Percentiles rank a stretch among this genome's conserved stretches.
Evolutionary conservation across 768 basidiomycete genomes (phyloP).

Genomic region (Tricholoma bakamatsutake): DNA sequence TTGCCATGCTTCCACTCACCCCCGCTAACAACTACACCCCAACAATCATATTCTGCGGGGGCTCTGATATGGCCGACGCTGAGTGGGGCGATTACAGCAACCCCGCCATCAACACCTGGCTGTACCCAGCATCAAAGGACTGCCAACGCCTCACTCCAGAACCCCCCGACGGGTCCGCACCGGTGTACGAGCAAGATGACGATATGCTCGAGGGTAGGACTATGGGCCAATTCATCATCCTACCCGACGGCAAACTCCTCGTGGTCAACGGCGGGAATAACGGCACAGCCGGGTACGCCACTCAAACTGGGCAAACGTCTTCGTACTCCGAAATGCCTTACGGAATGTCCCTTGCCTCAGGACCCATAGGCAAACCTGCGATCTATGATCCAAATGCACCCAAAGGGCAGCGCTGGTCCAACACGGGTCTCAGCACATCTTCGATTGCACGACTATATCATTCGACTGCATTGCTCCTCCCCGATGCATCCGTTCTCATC

Average conservation of each 20-base stretch:
- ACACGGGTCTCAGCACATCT: conserved; percentile 45
- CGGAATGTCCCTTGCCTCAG: conserved; percentile 59
- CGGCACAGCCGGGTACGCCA: conserved; percentile 77
- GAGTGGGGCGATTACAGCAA: conserved; percentile 74
- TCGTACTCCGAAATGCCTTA: conserved; percentile 51
- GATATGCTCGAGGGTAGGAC: conserved; percentile 69
- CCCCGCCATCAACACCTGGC: conserved; percentile 73
- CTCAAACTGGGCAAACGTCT: conserved; percentile 36
- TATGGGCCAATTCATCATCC: conserved; percentile 89
- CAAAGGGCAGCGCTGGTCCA: conserved; percentile 59
- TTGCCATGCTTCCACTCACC: conserved; percentile 87
- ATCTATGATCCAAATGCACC: conserved; percentile 66
- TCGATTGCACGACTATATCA: conserved; percentile 75
- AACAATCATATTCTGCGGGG: conserved; percentile 89
- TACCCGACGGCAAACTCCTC: conserved; percentile 71
- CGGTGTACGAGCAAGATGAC: conserved; percentile 67
- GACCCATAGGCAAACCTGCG: conserved; percentile 60
- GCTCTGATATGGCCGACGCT: conserved; percentile 68
- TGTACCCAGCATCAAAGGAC: conserved; percentile 63
- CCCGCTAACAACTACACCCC: conserved; percentile 84
- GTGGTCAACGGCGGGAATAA: conserved; percentile 82
- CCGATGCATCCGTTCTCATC: conserved; percentile 80
- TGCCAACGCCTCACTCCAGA: conserved; percentile 88
- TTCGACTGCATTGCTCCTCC: conserved; percentile 68
- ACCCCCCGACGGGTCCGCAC: conserved; percentile 57